Conservation (phyloP, 23 red algal genomes). For the Agarophyton chilense region DNA sequence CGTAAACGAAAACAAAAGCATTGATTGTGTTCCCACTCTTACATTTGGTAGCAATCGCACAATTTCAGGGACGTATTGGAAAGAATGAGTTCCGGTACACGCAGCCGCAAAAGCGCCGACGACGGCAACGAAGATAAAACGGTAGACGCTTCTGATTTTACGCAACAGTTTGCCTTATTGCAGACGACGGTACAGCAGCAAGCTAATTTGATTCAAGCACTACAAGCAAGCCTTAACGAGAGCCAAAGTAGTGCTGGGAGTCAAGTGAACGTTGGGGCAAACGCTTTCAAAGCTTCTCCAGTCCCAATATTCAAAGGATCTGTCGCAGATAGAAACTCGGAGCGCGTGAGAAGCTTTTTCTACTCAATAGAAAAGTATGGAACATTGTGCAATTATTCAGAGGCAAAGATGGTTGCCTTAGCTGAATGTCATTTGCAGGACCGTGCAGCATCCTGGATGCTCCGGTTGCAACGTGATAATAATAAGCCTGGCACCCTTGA, state of each 20-base stretch:
- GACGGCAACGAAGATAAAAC: not conserved
- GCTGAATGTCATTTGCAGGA: constrained; percentile 52
- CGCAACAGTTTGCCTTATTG: not conserved
- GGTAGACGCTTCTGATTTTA: not conserved
- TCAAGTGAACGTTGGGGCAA: not conserved
- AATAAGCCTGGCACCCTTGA: constrained; percentile 26
- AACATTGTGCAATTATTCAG: constrained; percentile 1
- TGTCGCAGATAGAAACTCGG: not conserved
- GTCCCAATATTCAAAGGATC: constrained; percentile 34
- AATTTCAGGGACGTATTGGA: not conserved
- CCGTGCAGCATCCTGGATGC: constrained; percentile 27
- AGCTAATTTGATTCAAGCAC: not conserved
- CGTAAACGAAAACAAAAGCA: not conserved
- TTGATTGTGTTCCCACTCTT: not conserved
- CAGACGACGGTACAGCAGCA: not conserved
- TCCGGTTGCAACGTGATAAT: constrained; percentile 3
- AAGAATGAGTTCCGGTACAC: not conserved
- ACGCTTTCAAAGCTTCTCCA: constrained; percentile 4
- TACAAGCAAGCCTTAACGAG: not conserved
- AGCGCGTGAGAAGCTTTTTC: constrained; percentile 16
- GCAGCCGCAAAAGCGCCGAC: not conserved
- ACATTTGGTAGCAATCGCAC: not conserved
- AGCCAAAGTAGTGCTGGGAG: not conserved
- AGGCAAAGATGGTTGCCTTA: constrained; percentile 25
- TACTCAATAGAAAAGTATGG: not conserved